phyloP scores from a whole-genome alignment of 345 rosid genomes.

The Gossypium raimondii region DNA sequence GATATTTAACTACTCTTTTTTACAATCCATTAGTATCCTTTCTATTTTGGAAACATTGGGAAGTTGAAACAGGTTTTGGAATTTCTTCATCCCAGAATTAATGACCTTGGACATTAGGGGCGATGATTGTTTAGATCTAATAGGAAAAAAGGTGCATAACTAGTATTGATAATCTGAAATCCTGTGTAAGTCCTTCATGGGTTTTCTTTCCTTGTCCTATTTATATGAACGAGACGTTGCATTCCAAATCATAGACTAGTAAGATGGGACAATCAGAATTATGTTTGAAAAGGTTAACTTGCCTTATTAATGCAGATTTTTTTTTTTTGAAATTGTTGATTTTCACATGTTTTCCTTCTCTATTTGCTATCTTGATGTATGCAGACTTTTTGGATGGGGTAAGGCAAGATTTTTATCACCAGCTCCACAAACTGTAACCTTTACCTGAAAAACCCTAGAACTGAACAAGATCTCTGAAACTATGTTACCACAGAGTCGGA shows the following conservation, averaged over 20 bases:
- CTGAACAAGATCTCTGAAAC: not conserved
- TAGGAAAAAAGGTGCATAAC: conserved; percentile 5
- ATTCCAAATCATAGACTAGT: not conserved
- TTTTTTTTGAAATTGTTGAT: not conserved
- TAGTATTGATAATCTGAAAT: conserved; percentile 1
- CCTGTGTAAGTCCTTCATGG: not conserved
- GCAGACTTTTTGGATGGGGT: not conserved
- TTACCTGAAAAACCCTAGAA: not conserved
- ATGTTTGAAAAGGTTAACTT: not conserved
- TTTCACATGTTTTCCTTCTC: not conserved
- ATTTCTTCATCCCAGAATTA: conserved; percentile 1
- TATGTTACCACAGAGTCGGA: not conserved
- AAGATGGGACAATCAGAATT: not conserved
- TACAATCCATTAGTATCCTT: not conserved
- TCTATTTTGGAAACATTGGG: not conserved
- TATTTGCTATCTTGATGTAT: conserved; percentile 3
- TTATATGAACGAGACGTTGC: not conserved
- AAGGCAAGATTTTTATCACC: not conserved
- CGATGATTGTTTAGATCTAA: not conserved
- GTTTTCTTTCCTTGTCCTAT: not conserved
- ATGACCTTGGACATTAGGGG: not conserved
- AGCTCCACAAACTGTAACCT: not conserved
- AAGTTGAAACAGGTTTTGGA: not conserved
- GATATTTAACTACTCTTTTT: not conserved
- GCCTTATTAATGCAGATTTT: not conserved